Base-by-base conservation (phyloP, 257 asterid genomes). In the Solanum tarapatanum region DNA sequence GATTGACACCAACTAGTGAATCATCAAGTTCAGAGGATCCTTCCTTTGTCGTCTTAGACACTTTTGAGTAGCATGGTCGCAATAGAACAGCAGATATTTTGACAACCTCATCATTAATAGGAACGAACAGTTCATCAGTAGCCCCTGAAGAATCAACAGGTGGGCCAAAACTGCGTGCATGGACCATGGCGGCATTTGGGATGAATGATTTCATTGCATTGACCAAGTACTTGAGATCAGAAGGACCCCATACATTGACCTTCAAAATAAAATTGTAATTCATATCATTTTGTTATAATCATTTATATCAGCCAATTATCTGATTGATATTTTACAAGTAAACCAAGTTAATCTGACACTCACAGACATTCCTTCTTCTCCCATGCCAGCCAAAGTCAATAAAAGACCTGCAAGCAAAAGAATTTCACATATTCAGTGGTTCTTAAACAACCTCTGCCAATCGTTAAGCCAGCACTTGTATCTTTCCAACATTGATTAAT, bases 241-340 rank as follows among this genome's bases (percentile, higher is more conserved):
- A 95, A 58, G 99, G 98, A 48, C 99, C 99, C 98, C 99, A 95
- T 74, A 97, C 86, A 86, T 97, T 97, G 45, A 97, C 99, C 99
- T 97, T 86, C 88, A 90, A 64, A 88, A 13, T 28, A 70, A 82
- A 73, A 84, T 85, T 41, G 32, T 35, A 83, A 86, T 62, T 51
- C 82, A 30, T 26, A 17, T 73, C 58, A 83, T 35, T 41, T 37
- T 41, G 41, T 35, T 30, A 43, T 66, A 37, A 41, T 68, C 86
- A 82, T 41, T 72, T 45, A 83, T 11, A 76, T 82, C 43, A 45
- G 84, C 64, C 69, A 58, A 45, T 55, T 60, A 48, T 45, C 21
- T 30, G 19, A 30, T 82, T 66, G 14, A 62, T 45, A 32, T 28
- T 86, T 48, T 30, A 39, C 17, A n/a, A 45, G 35, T 74, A 30